phyloP scores from a whole-genome alignment of 495 filamentous ascomycete species.

The Chlorociboria aeruginascens region DNA sequence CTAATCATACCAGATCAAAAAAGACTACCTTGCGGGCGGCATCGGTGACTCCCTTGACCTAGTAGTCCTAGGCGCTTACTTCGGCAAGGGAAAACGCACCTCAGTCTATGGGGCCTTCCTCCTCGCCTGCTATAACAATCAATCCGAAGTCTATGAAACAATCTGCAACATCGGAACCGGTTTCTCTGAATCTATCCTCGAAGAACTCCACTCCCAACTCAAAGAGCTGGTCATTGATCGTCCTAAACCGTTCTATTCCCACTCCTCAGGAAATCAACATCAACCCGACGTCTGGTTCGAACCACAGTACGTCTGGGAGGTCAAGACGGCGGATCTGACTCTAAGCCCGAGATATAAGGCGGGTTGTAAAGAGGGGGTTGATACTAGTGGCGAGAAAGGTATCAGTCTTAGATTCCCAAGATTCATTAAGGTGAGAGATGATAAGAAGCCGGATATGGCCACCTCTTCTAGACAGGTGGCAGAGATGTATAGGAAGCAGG shows the following conservation, averaged over 20 bases:
- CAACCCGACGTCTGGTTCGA: slow-evolving; percentile 99
- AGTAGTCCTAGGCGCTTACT: slow-evolving; percentile 90
- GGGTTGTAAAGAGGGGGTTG: slow-evolving; percentile 48
- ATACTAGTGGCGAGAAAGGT: slow-evolving; percentile 65
- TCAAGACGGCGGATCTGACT: slow-evolving; percentile 91
- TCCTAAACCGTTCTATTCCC: slow-evolving; percentile 88
- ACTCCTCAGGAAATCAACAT: slow-evolving; percentile 70
- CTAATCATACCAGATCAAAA: slow-evolving; percentile 58
- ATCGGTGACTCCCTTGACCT: slow-evolving; percentile 94
- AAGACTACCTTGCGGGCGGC: slow-evolving; percentile 88
- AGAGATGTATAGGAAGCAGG: slow-evolving; percentile 95
- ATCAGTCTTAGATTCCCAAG: slow-evolving; percentile 83
- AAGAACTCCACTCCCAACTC: slow-evolving; percentile 66
- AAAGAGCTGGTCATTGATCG: slow-evolving; percentile 66
- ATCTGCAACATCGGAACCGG: slow-evolving; percentile 98
- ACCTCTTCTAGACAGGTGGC: slow-evolving; percentile 73
- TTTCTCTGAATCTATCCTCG: slow-evolving; percentile 78
- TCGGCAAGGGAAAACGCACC: slow-evolving; percentile 88
- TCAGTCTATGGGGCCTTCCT: slow-evolving; percentile 92
- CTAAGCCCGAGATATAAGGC: slow-evolving; percentile 88
- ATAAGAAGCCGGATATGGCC: slow-evolving; percentile 90
- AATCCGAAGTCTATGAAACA: slow-evolving; percentile 71
- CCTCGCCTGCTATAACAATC: slow-evolving; percentile 81
- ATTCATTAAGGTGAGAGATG: slow-evolving; percentile 80
- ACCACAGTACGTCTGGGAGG: slow-evolving; percentile 88